Conservation (phyloP, 192 early-diverging fungal genomes). For the Dimargaris xerosporica region DNA sequence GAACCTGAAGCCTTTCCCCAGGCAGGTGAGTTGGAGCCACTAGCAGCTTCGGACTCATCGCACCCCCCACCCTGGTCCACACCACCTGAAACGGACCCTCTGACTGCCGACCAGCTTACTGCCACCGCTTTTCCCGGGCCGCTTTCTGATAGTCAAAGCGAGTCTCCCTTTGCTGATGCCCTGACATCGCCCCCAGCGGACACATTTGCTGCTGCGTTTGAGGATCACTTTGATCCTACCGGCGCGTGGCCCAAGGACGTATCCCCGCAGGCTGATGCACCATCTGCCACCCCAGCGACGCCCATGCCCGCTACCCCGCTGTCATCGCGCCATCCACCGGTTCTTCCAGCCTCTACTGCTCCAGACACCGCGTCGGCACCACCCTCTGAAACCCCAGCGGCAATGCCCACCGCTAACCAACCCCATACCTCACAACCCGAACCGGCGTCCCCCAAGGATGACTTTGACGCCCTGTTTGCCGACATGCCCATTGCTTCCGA, state of each 20-base stretch:
- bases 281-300: background rate
- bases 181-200: background rate
- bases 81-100: slow-evolving; percentile 8
- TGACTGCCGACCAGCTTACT: slow-evolving; percentile 15
- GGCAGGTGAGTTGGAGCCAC: background rate
- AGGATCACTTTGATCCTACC: slow-evolving; percentile 8
- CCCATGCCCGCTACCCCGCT: background rate
- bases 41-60: background rate
- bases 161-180: background rate
- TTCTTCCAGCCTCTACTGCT: background rate
- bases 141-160: background rate
- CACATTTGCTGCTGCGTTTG: slow-evolving; percentile 2
- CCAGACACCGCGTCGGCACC: too few species aligned
- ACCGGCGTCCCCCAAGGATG: background rate
- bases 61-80: background rate
- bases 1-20: slow-evolving; percentile 3
- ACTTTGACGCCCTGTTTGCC: slow-evolving; percentile 11
- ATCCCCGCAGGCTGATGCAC: too few species aligned
- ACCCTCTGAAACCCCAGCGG: too few species aligned
- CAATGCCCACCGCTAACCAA: too few species aligned
- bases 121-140: background rate
- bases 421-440: background rate
- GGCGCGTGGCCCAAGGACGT: too few species aligned
- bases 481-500: background rate
- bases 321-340: background rate